Evolutionary conservation across 352 stramenopile species (phyloP), one percentile per base, ranked within the genome.

Genomic region (Phytophthora foliorum): DNA sequence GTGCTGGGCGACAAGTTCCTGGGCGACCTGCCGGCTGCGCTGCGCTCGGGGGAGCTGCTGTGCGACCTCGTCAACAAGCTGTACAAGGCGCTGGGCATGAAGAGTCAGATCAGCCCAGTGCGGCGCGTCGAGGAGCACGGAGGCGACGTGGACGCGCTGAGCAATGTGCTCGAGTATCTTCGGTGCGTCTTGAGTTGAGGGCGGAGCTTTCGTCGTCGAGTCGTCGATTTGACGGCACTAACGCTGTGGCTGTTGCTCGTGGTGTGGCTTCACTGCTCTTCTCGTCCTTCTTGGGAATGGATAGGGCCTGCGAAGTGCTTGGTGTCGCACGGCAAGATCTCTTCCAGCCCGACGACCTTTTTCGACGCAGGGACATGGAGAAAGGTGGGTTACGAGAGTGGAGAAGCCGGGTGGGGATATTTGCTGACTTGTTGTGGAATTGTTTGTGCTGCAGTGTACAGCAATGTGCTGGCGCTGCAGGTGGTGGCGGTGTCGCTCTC

Each of bases 81-180:
- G 24, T 94, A 90, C 68, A 78, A 77, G 58, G 86, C 88, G 38
- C 67, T 94, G 24, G 88, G 88, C n/a, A 91, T 94, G 82, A 88
- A 88, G 66, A 80, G 88, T 53, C 74, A 82, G 56, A 72, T 86
- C 50, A 67, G 64, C 41, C 64, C 64, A 11, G 39, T 69, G 41
- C 67, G 27, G 7, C 25, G 48, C 32, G 32, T 11, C 41, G 19
- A 63, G 46, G 39, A 52, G 57, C 41, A 70, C 57, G 31, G 57
- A 61, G 27, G 59, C 14, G 46, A 80, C 32, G 42, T 42, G 17
- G 66, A 69, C 46, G 72, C 69, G 16, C 27, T 65, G 19, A 67
- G 75, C 13, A 93, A 94, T 62, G 63, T 93, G 16, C 58, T 72
- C 42, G 82, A 87, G 59, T 95, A 94, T 68, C 53, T 94, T 42